Evolutionary conservation across 495 filamentous ascomycete species (phyloP).

Genomic region (Poronia punctata): DNA sequence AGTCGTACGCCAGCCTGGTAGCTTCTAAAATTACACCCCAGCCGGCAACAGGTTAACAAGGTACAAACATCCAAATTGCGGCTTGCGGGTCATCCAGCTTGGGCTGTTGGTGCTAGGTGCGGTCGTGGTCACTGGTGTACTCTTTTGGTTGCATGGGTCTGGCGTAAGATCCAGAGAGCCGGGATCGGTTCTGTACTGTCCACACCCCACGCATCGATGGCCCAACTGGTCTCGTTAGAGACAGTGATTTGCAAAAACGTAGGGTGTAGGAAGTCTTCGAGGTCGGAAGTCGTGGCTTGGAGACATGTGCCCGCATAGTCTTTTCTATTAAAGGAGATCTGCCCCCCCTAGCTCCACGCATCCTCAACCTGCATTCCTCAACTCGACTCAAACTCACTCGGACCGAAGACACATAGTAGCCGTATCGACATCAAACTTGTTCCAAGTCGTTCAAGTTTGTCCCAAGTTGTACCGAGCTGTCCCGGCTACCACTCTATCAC

Average conservation of each 20-base stretch:
- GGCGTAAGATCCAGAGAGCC: conserved; percentile 12
- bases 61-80: too few relatives aligned
- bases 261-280: conserved; percentile 19
- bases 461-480: conserved; percentile 15
- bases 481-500: too few relatives aligned
- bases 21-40: background rate
- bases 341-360: conserved; percentile 16
- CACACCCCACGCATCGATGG: conserved; percentile 14
- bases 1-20: conserved; percentile 5
- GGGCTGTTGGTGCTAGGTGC: too few relatives aligned
- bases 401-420: conserved; percentile 20
- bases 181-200: conserved; percentile 19
- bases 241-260: conserved; percentile 12
- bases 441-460: too few relatives aligned
- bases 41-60: conserved; percentile 2
- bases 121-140: too few relatives aligned
- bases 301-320: conserved; percentile 14
- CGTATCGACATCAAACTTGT: too few relatives aligned
- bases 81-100: too few relatives aligned
- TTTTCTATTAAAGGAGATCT: conserved; percentile 15
- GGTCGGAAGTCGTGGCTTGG: conserved; percentile 23
- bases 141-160: conserved; percentile 14
- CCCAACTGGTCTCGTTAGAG: conserved; percentile 6
- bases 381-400: conserved; percentile 24
- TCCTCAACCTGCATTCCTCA: conserved; percentile 23